Base-by-base conservation (phyloP, 1,284 basidiomycete species). In the Ceratobasidium sp. region DNA sequence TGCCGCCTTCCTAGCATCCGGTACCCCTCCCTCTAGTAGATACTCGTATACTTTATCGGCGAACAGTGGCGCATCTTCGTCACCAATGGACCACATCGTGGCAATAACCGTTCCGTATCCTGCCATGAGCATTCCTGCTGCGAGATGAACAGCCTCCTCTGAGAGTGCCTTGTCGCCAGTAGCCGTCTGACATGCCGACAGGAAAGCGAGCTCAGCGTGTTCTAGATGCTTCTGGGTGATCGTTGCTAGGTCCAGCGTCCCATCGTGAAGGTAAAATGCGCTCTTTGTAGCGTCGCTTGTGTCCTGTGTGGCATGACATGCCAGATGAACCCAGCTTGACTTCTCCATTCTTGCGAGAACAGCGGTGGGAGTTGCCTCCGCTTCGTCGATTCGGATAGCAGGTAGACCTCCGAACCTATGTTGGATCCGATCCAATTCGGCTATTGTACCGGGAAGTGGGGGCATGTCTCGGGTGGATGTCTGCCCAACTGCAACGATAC, bases 181-280 rank as follows among this genome's bases (percentile, higher is more conserved):
- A 17, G 71, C 71, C 9, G 71, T 62, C 24, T 73, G 44, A 36
- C 71, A 73, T n/a, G 66, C 66, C 22, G 66, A 69, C 31, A 69
- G 66, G 29, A 45, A 69, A 1, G 66, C 66, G 3, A 69, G 24
- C 4, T 41, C 53, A 11, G 53, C 53, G 15, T 69, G 31, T 24
- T 56, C 57, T 22, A 69, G 29, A 0, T 41, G n/a, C 19, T 19
- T 7, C 54, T 57, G 31, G 1, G 51, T 57, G 14, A 69, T 69
- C 9, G 36, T 29, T 17, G 66, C 66, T 11, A 57, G 51, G 17
- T 29, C 31, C 1, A 69, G 54, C 22, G n/a, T 44, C 14, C 66
- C 66, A 29, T 57, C 53, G 4, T 57, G 36, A 5, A 69, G 41
- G 41, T 27, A 57, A 19, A 69, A 69, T 14, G n/a, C 66, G 51